A percentile compares a stretch with the other conserved stretches of the same genome.
These are phyloP conservation scores for Sporothrix pallida DNA, from an alignment of 2,329 filamentous ascomycete species.

Conservation along the genomic window DNA sequence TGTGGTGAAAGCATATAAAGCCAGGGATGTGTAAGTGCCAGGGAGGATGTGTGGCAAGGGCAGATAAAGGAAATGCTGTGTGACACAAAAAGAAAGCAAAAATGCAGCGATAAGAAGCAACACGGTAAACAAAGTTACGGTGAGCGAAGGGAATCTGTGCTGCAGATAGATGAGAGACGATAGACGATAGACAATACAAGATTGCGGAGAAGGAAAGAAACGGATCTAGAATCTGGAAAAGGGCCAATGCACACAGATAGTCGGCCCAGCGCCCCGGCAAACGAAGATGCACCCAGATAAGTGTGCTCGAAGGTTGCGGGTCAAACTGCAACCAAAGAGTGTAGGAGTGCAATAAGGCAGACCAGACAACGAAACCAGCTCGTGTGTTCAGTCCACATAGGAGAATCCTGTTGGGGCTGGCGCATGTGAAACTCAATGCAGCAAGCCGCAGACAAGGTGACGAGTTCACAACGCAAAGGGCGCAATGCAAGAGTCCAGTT, in stretches of 20 bases:
- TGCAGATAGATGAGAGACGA: background rate
- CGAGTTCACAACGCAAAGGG: background rate
- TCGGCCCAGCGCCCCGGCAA: background rate
- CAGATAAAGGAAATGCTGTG: background rate
- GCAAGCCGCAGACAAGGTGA: conserved; percentile 10
- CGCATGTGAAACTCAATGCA: conserved; percentile 21
- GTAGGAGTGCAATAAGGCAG: background rate
- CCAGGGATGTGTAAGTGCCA: background rate
- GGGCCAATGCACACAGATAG: conserved; percentile 13
- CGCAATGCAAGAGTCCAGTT: conserved; percentile 11
- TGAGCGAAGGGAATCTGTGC: background rate
- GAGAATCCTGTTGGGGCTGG: conserved; percentile 17
- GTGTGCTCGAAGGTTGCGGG: conserved; percentile 21
- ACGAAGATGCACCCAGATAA: conserved; percentile 24
- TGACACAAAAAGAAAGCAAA: background rate
- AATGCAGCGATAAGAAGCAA: conserved; percentile 13
- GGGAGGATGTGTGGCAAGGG: background rate
- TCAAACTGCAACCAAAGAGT: background rate
- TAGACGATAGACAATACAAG: background rate
- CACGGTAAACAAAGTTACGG: conserved; percentile 21
- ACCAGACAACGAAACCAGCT: background rate
- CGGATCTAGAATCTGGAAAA: conserved; percentile 14
- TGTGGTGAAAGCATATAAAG: background rate
- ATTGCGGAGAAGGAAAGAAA: background rate
- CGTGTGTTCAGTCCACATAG: background rate